Base-by-base conservation (phyloP, 148 eudicot species). In the Pharnaceum exiguum region DNA sequence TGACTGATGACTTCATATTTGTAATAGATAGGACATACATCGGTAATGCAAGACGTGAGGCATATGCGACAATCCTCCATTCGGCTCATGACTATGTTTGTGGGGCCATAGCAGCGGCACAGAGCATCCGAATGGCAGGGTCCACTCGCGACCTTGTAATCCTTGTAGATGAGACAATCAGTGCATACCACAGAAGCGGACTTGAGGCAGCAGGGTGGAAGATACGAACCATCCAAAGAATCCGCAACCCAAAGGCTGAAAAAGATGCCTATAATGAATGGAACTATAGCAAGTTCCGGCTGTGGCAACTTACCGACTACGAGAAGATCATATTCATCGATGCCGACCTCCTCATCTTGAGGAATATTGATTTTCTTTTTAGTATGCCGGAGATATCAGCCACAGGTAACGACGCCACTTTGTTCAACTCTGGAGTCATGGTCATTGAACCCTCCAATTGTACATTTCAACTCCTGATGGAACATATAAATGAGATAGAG, bases 371-470 rank as follows among this genome's bases (percentile, higher is more conserved):
- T 66, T 86, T 82, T 76, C 62, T 90, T 23, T 90, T 90, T 53
- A 54, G 58, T 10, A 78, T 84, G 89, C 95, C 97, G 0, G 83
- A 90, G 55, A 87, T 90, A 1, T 80, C 95, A 2, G 97, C 97
- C 4, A 90, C 85, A 0, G 95, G 95, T 37, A 90, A 90, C 51
- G 68, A 87, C 22, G 91, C 77, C 25, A 78, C 95, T 0, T 78
- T 87, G 0, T 90, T 90, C 63, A 90, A 90, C 80, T 90, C 97
- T 0, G 97, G 97, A n/a, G 95, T 90, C 2, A 87, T 90, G 97
- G 78, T 90, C 31, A 55, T 90, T 0, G 97, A 90, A 62, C 97
- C 97, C 5, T 90, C 97, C 0, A 82, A 86, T 58, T 87, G 95
- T 60, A 90, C 97, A 1, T 90, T 82, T 36, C 49, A 75, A 19